Evolutionary conservation across 2,329 filamentous ascomycete species (phyloP).

Genomic region (Proliferodiscus dingleyae): DNA sequence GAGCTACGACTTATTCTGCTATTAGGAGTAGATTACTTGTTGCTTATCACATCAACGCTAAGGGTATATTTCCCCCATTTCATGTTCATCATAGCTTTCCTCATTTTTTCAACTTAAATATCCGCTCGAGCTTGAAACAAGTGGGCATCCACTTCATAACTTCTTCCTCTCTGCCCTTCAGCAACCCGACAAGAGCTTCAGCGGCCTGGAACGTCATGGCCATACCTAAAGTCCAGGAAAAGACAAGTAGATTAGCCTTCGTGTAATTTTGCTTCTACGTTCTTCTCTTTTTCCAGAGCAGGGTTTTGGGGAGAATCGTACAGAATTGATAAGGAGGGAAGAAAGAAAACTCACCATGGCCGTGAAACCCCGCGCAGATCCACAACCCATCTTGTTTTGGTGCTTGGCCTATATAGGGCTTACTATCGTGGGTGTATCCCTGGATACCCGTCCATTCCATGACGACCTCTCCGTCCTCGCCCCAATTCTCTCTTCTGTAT

Average conservation of each 20-base stretch:
- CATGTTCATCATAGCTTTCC: too few species aligned
- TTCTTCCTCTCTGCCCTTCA: constrained; percentile 14
- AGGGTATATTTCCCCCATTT: too few species aligned
- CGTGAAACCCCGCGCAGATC: constrained; percentile 24
- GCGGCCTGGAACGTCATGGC: constrained; percentile 16
- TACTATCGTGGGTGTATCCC: constrained; percentile 47
- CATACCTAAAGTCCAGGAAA: too few species aligned
- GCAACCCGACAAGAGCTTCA: constrained; percentile 17
- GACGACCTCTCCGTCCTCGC: constrained; percentile 40
- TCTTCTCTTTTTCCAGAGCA: too few species aligned
- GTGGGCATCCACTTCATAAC: constrained; percentile 18
- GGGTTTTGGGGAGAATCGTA: too few species aligned
- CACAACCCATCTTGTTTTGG: constrained; percentile 34
- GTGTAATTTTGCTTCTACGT: too few species aligned
- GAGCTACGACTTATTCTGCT: too few species aligned
- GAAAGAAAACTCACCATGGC: constrained; percentile 17
- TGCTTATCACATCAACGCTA: too few species aligned
- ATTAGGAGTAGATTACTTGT: too few species aligned
- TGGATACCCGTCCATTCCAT: constrained; percentile 51
- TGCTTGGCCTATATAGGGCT: constrained; percentile 47
- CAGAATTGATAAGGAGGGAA: too few species aligned
- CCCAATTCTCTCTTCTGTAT: constrained; percentile 37
- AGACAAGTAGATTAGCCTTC: too few species aligned
- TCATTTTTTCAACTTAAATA: too few species aligned
- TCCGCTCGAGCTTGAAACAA: constrained; percentile 10